Base-by-base conservation (phyloP, 495 filamentous ascomycete genomes). In the Aspergillus panamensis region DNA sequence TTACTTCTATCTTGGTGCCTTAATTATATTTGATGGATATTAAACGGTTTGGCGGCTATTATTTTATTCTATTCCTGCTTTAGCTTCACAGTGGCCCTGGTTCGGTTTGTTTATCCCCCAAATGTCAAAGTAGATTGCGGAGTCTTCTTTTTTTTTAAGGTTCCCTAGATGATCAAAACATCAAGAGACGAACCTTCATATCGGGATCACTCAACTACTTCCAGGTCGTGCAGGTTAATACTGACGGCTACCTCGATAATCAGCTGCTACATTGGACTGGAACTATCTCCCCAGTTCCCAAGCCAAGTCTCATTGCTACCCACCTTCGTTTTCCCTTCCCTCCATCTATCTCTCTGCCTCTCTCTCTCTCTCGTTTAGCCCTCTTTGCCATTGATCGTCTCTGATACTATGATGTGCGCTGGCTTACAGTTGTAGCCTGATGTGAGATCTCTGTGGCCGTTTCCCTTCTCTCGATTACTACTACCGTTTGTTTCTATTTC, bases 361-460 rank as follows among this genome's bases (percentile, higher is more conserved):
- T 25, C 25, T 25, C 25, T 25, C 25, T 25, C n/a, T 47, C 35
- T 30, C 31, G 10, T 14, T 52, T 52, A 58, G 56, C 48, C 19
- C 37, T 44, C 48, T 58, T 39, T 45, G 39, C 47, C 42, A 48
- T 40, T 45, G 30, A 33, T 50, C 52, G 30, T 21, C 40, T 58
- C 30, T 45, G 59, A 61, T 61, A 56, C 58, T 51, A 39, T 40
- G 30, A 19, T 37, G 33, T 21, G 39, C 19, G 16, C 17, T 31
- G 33, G 42, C 39, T 59, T 37, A 51, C 56, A 57, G 31, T 48
- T 48, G 51, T 57, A 58, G 50, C 53, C 54, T 62, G 51, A 60
- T 59, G 45, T 57, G 31, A 60, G 60, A 62, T 62, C 55, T 45
- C 14, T 51, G 60, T 62, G 60, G 40, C 51, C 60, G 44, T 56